Evolutionary conservation across 257 asterid species (phyloP).

Genomic region (Solanum peruvianum): DNA sequence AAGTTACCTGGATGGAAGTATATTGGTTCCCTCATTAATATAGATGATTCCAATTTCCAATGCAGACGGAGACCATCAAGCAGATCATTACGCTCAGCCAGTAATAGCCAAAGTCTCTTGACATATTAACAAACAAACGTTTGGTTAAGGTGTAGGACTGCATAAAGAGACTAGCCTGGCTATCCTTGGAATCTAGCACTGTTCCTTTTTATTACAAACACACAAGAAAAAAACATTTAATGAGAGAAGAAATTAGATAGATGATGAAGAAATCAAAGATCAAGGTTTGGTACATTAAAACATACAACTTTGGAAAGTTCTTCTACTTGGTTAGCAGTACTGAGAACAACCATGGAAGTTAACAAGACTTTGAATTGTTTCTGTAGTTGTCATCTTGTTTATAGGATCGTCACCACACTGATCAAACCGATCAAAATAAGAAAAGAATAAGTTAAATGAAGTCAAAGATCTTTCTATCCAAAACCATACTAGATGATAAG

Average conservation of each 20-base stretch:
- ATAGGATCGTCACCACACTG: conserved; percentile 76
- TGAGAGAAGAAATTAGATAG: neutral
- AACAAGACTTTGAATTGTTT: conserved; percentile 52
- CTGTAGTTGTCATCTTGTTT: conserved; percentile 63
- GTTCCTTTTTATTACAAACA: conserved; percentile 74
- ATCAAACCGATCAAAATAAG: conserved; percentile 33
- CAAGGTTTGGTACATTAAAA: neutral
- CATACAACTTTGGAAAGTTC: conserved; percentile 82
- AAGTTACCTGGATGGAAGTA: conserved; percentile 69
- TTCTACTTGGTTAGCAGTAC: conserved; percentile 55
- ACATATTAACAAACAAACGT: conserved; percentile 81
- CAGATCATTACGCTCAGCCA: conserved; percentile 89
- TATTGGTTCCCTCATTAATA: conserved; percentile 65
- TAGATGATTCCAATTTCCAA: conserved; percentile 85
- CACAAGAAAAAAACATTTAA: neutral
- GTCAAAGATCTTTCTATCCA: neutral
- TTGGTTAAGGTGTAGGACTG: conserved; percentile 73
- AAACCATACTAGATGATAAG: neutral
- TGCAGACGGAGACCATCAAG: conserved; percentile 79
- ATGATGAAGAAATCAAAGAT: neutral
- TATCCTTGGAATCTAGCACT: conserved; percentile 85
- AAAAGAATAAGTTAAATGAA: neutral
- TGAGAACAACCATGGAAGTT: conserved; percentile 52
- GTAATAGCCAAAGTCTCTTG: conserved; percentile 94
- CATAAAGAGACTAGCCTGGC: conserved; percentile 90